Base-by-base conservation (phyloP, 768 basidiomycete species). In the Exidia glandulosa region DNA sequence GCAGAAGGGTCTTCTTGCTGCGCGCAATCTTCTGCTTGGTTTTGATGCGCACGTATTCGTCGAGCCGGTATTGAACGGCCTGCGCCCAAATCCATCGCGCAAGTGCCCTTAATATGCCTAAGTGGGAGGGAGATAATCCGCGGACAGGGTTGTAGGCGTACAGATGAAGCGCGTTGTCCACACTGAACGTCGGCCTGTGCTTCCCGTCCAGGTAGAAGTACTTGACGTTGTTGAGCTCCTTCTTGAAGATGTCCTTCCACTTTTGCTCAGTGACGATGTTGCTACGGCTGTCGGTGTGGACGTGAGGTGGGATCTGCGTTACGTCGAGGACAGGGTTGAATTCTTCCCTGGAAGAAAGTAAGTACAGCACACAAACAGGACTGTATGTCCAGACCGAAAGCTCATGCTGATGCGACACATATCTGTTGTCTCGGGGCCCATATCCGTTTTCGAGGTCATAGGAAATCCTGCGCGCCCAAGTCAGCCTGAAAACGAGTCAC, bases 401-500 rank as follows among this genome's bases (percentile, higher is more conserved):
- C 16, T n/a, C 14, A 19, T 45, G 14, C 23, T 13, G 41, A 45
- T 45, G 41, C 41, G 41, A n/a, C 41, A 45, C 41, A 45, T 45
- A 16, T 45, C 41, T n/a, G 41, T 45, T 16, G 41, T 45, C 23
- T 45, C 41, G 16, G 41, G 16, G 3, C 41, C 41, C 41, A 45
- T 45, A n/a, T 45, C 41, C 16, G 41, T 45, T 4, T 45, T 13
- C 4, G 41, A 16, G 5, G 41, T 45, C 3, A 45, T n/a, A n/a
- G 41, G 41, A n/a, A 45, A 45, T 5, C 41, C 41, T 45, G 5
- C 5, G 5, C 6, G 5, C 3, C 41, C n/a, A n/a, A n/a, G 16
- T 45, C 3, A 45, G 63, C 63, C 29, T 70, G 71, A 13, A 45
- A 45, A 19, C 4, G 4, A n/a, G 14, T 6, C 16, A 19, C 4